These are phyloP conservation scores for Paecilomyces fulvus DNA, from an alignment of 2,329 filamentous ascomycete genomes.

Conservation along the genomic window DNA sequence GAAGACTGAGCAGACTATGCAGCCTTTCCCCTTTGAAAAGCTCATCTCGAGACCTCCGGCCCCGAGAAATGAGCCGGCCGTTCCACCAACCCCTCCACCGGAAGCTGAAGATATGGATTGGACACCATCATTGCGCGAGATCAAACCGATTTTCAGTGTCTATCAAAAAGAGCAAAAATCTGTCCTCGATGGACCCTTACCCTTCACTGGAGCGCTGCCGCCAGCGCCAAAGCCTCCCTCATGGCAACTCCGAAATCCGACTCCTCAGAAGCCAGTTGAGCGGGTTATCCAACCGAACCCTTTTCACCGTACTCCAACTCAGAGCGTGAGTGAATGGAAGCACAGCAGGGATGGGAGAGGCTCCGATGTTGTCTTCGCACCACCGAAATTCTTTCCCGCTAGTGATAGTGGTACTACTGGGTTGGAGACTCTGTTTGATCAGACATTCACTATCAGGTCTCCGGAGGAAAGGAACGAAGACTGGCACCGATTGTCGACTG, in stretches of 20 bases:
- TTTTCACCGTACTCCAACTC: constrained; percentile 25
- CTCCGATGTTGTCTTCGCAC: constrained; percentile 29
- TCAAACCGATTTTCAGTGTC: constrained; percentile 24
- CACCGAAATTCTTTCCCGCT: constrained; percentile 38
- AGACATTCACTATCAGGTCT: constrained; percentile 33
- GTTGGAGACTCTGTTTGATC: constrained; percentile 39
- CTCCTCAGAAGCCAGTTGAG: constrained; percentile 24
- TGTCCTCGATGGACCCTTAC: constrained; percentile 25
- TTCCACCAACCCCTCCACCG: constrained; percentile 30
- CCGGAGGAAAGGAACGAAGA: constrained; percentile 15
- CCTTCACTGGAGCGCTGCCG: constrained; percentile 38
- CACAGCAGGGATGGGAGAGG: background rate
- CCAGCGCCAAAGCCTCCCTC: constrained; percentile 31
- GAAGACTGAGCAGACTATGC: constrained; percentile 8
- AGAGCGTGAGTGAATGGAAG: constrained; percentile 11
- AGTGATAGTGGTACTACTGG: constrained; percentile 36
- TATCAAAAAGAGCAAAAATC: constrained; percentile 20
- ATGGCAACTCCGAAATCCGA: constrained; percentile 30
- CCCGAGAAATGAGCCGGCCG: constrained; percentile 13
- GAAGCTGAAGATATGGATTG: constrained; percentile 43
- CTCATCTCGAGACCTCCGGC: constrained; percentile 23
- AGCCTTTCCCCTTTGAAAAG: constrained; percentile 33
- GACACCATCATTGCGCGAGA: constrained; percentile 36
- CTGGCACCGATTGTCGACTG: constrained; percentile 9
- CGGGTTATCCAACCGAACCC: constrained; percentile 28